Percentiles rank a stretch among this genome's conserved stretches.
phyloP scores from a whole-genome alignment of 1,139 yeast genomes.

The Pichia sp. region DNA sequence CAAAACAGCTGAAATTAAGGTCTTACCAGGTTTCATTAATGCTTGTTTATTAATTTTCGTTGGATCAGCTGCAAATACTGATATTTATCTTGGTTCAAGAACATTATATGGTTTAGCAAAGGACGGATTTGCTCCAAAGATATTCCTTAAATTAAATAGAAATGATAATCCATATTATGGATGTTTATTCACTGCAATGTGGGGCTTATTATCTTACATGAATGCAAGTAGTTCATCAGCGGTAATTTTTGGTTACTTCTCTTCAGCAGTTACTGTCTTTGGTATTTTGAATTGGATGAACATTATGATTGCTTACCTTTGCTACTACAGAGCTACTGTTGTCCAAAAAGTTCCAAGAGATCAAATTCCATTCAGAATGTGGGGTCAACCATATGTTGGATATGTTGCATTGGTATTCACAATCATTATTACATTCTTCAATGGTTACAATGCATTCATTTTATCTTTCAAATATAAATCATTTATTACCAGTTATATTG shows the following conservation, averaged over 20 bases:
- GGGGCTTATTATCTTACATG: constrained; percentile 23
- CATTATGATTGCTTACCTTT: constrained; percentile 54
- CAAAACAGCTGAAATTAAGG: constrained; percentile 44
- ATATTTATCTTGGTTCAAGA: constrained; percentile 40
- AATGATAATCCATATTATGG: constrained; percentile 12
- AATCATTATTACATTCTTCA: constrained; percentile 14
- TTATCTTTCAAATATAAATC: neutral
- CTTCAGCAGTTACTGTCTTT: constrained; percentile 23
- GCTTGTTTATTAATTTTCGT: constrained; percentile 33
- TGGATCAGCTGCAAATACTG: constrained; percentile 33
- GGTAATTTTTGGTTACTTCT: constrained; percentile 22
- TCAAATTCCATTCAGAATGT: constrained; percentile 19
- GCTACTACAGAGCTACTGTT: constrained; percentile 49
- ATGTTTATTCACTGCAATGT: constrained; percentile 22
- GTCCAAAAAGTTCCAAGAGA: constrained; percentile 17
- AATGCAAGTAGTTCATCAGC: constrained; percentile 13
- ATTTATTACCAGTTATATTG: neutral
- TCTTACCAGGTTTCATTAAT: constrained; percentile 48
- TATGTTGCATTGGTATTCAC: constrained; percentile 24
- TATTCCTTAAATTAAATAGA: constrained; percentile 22
- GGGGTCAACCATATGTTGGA: constrained; percentile 26
- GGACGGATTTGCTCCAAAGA: constrained; percentile 38
- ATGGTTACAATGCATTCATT: neutral
- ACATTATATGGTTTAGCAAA: constrained; percentile 36
- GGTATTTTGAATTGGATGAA: constrained; percentile 33